A percentile compares a stretch with the other conserved stretches of the same genome.
Evolutionary conservation across 179 eudicot genomes (phyloP).

Genomic region (Actinidia polygama): DNA sequence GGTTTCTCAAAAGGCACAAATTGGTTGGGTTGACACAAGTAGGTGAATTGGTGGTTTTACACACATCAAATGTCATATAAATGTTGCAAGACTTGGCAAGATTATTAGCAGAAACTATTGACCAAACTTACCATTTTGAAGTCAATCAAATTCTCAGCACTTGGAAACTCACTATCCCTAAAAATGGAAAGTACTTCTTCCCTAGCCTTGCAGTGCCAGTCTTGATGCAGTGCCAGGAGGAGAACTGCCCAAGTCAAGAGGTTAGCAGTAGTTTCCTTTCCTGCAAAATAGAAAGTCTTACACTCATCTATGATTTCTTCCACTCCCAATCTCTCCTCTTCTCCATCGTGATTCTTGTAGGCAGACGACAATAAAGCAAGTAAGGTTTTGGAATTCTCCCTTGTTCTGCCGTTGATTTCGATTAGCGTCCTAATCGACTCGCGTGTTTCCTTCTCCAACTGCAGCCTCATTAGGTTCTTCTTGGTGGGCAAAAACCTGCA

Average conservation of each 20-base stretch:
- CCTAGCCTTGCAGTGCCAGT: conserved; percentile 40
- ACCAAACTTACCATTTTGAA: conserved; percentile 37
- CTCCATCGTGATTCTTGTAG: conserved; percentile 23
- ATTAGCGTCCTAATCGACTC: conserved; percentile 33
- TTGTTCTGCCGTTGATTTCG: conserved; percentile 19
- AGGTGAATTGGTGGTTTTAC: too few relatives aligned
- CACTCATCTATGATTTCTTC: conserved; percentile 46
- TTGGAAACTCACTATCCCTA: conserved; percentile 21
- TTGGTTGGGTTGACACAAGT: too few relatives aligned
- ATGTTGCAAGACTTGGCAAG: not conserved
- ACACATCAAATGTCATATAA: too few relatives aligned
- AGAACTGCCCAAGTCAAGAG: conserved; percentile 45
- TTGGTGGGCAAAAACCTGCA: conserved; percentile 50
- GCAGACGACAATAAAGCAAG: conserved; percentile 32
- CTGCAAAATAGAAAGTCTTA: conserved; percentile 49
- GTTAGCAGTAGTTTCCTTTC: conserved; percentile 46
- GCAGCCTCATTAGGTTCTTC: conserved; percentile 43
- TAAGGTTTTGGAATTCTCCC: conserved; percentile 28
- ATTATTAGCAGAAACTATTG: not conserved
- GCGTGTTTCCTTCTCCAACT: conserved; percentile 38
- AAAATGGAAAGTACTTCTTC: conserved; percentile 36
- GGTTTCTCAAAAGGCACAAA: too few relatives aligned
- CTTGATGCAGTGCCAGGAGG: conserved; percentile 44
- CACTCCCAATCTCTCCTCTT: conserved; percentile 31
- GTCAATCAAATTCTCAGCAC: conserved; percentile 32